A percentile compares a stretch with the other conserved stretches of the same genome.
phyloP scores from a whole-genome alignment of 2,329 filamentous ascomycete species.

The Fusarium heterosporum region DNA sequence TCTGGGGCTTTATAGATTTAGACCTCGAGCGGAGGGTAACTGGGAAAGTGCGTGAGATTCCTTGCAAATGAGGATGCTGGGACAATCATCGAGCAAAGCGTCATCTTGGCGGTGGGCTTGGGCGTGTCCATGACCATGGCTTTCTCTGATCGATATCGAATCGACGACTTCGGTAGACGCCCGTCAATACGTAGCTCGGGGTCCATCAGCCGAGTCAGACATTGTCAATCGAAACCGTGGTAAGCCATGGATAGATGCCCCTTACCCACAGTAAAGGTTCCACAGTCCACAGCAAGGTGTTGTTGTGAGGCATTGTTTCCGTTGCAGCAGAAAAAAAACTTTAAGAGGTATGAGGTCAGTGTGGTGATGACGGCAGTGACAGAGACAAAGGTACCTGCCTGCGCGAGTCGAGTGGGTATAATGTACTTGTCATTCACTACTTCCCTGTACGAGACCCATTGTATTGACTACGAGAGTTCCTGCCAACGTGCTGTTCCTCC shows the following conservation, averaged over 20 bases:
- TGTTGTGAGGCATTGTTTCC: constrained; percentile 19
- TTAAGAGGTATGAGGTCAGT: constrained; percentile 43
- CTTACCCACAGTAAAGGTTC: constrained; percentile 46
- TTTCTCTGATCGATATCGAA: constrained; percentile 36
- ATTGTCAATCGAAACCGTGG: constrained; percentile 33
- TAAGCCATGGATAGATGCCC: constrained; percentile 32
- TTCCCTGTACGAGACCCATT: background rate
- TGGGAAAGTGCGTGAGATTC: constrained; percentile 28
- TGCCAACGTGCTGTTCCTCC: constrained; percentile 16
- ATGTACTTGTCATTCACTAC: constrained; percentile 7
- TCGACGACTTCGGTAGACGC: constrained; percentile 33
- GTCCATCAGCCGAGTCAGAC: constrained; percentile 44
- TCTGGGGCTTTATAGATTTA: constrained; percentile 51
- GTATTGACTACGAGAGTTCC: constrained; percentile 30
- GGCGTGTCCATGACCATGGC: background rate
- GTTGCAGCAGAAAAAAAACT: constrained; percentile 27
- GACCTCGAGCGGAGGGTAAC: constrained; percentile 16
- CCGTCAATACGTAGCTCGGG: constrained; percentile 39
- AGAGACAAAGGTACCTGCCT: constrained; percentile 34
- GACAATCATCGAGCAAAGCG: constrained; percentile 20
- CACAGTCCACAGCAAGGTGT: constrained; percentile 40
- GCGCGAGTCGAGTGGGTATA: constrained; percentile 17
- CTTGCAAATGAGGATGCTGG: constrained; percentile 17
- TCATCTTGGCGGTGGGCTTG: constrained; percentile 32
- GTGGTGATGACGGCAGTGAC: constrained; percentile 39